A percentile compares a stretch with the other conserved stretches of the same genome.
phyloP scores from a whole-genome alignment of 495 filamentous ascomycete species.

The Aspergillus sparsus region DNA sequence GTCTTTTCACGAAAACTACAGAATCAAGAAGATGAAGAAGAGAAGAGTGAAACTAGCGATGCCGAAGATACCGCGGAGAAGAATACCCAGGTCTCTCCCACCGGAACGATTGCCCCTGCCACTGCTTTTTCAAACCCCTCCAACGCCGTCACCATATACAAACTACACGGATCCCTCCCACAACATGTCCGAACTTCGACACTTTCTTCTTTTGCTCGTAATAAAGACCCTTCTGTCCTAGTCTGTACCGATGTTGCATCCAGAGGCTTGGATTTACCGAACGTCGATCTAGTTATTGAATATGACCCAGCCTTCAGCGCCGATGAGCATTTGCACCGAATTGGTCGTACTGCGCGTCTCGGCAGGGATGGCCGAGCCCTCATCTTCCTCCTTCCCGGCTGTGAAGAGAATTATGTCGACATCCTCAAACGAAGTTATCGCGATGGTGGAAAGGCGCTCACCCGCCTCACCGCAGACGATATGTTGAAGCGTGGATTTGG shows the following conservation, averaged over 20 bases:
- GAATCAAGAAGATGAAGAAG: constrained; percentile 28
- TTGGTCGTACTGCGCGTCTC: constrained; percentile 91
- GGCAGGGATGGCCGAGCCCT: constrained; percentile 84
- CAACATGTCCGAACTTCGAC: constrained; percentile 85
- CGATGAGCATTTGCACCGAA: constrained; percentile 89
- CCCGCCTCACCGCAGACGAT: constrained; percentile 58
- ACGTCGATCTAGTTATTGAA: constrained; percentile 90
- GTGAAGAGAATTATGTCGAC: constrained; percentile 85
- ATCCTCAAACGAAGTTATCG: constrained; percentile 62
- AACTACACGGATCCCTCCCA: constrained; percentile 89
- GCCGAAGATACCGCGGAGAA: constrained; percentile 24
- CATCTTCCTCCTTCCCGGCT: constrained; percentile 86
- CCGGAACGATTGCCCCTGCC: constrained; percentile 54
- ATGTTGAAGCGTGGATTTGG: constrained; percentile 63
- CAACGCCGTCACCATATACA: constrained; percentile 69
- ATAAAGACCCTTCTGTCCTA: constrained; percentile 67
- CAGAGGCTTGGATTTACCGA: constrained; percentile 89
- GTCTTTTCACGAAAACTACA: constrained; percentile 63
- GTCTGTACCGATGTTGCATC: constrained; percentile 95
- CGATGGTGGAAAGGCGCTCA: constrained; percentile 56
- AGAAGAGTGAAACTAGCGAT: constrained; percentile 28
- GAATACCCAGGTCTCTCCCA: constrained; percentile 32
- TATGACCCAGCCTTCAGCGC: constrained; percentile 91
- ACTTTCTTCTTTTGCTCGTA: constrained; percentile 70
- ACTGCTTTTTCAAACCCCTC: constrained; percentile 51